Conservation (phyloP, 148 eudicot genomes). For the Amaranthus palmeri region DNA sequence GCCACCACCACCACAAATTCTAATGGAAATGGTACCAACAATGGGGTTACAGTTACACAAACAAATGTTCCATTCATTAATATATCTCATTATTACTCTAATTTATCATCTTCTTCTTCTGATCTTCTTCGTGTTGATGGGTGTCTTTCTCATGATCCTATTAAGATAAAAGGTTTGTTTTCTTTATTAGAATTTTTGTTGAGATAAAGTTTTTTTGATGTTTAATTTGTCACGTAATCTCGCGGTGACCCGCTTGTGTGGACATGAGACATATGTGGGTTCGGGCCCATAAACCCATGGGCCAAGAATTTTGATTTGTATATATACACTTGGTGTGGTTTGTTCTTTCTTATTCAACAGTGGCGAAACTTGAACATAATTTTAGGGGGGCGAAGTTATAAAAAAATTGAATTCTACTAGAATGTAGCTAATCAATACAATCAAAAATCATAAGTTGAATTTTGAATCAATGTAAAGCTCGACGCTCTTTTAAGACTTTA, state of each 20-base stretch:
- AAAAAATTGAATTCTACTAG: no score
- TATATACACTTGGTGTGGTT: no score
- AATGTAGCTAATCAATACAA: no score
- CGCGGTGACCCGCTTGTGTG: no score
- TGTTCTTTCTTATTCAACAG: no score
- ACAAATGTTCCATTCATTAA: constrained; percentile 73
- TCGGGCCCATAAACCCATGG: no score
- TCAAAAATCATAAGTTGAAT: no score
- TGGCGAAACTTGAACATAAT: no score
- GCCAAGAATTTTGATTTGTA: no score
- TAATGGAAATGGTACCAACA: constrained; percentile 7
- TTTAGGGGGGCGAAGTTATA: no score
- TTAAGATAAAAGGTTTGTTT: constrained; percentile 55
- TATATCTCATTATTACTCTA: constrained; percentile 43
- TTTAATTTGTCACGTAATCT: background rate
- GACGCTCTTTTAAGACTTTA: no score
- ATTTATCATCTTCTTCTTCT: constrained; percentile 43
- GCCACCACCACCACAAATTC: background rate
- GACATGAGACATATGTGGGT: background rate
- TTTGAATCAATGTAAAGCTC: no score
- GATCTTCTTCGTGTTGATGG: constrained; percentile 49
- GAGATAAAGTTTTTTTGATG: background rate
- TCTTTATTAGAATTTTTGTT: background rate
- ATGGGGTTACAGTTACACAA: constrained; percentile 53
- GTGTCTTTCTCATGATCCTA: constrained; percentile 69